Evolutionary conservation across 345 rosid genomes (phyloP).

Genomic region (Ceriops tagal): DNA sequence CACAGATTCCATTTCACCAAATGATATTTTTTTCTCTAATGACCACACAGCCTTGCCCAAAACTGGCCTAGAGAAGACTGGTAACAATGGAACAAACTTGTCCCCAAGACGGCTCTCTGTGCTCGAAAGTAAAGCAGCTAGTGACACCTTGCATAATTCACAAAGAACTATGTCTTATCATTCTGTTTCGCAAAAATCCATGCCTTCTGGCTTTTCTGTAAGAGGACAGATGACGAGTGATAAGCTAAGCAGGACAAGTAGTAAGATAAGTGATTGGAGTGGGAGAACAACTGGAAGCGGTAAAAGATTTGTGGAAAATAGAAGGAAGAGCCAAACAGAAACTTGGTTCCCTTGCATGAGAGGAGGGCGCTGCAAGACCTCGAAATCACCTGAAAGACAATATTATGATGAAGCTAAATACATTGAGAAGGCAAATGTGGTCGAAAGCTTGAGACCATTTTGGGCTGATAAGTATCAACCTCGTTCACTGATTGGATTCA

Average conservation of each 20-base stretch:
- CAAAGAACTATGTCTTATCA: constrained; percentile 20
- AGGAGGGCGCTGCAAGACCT: constrained; percentile 40
- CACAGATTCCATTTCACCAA: constrained; percentile 49
- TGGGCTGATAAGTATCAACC: constrained; percentile 78
- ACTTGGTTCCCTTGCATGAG: constrained; percentile 58
- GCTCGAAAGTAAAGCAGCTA: constrained; percentile 14
- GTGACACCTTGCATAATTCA: constrained; percentile 17
- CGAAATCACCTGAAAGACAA: constrained; percentile 37
- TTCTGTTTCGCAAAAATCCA: constrained; percentile 19
- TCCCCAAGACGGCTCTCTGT: constrained; percentile 18
- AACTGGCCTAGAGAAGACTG: constrained; percentile 22
- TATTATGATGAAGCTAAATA: constrained; percentile 42
- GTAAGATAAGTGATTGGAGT: constrained; percentile 40
- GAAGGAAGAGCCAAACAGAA: constrained; percentile 41
- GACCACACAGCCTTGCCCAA: constrained; percentile 28
- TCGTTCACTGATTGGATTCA: constrained; percentile 47
- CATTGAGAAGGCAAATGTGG: constrained; percentile 50
- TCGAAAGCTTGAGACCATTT: constrained; percentile 52
- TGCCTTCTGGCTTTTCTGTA: constrained; percentile 23
- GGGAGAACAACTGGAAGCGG: constrained; percentile 36
- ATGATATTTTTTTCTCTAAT: constrained; percentile 57
- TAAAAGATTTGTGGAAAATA: constrained; percentile 34
- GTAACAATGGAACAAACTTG: constrained; percentile 4
- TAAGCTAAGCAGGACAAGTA: constrained; percentile 29
- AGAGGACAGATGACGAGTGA: constrained; percentile 27